Evolutionary conservation across 805 yeast species (phyloP).

Genomic region (Wickerhamomyces queroliae): DNA sequence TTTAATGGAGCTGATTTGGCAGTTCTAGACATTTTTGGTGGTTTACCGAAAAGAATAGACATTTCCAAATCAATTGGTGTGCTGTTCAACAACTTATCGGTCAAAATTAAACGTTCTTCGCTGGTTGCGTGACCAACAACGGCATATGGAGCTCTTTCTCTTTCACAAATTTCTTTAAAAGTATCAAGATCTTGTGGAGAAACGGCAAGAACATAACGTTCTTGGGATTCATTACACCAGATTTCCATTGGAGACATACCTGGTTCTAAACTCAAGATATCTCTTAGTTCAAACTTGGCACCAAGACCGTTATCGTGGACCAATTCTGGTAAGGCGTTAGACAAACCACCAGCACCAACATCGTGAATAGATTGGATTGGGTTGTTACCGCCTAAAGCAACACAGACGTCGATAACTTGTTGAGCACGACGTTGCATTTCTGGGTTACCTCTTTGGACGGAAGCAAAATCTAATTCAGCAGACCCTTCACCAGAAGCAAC

Average conservation of each 20-base stretch:
- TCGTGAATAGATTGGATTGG: conserved; percentile 97
- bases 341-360: conserved; percentile 99
- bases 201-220: conserved; percentile 93
- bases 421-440: conserved; percentile 99
- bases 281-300: conserved; percentile 86
- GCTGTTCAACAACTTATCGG: conserved; percentile 69
- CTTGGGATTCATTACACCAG: conserved; percentile 99
- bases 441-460: conserved; percentile 99
- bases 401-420: conserved; percentile 94
- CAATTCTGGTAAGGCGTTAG: conserved; percentile 94
- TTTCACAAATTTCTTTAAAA: conserved; percentile 76
- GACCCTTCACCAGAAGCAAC: conserved; percentile 95
- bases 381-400: conserved; percentile 63
- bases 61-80: conserved; percentile 95
- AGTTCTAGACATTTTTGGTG: conserved; percentile 87
- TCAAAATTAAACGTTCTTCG: conserved; percentile 76
- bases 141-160: conserved; percentile 95
- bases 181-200: conserved; percentile 65
- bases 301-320: conserved; percentile 97
- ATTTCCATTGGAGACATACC: conserved; percentile 99
- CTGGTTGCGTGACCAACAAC: conserved; percentile 92
- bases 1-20: conserved; percentile 59
- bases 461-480: conserved; percentile 94
- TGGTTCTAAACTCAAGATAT: conserved; percentile 85
- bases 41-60: conserved; percentile 93